Evolutionary conservation across 2,329 filamentous ascomycete species (phyloP), one percentile per base, ranked within the genome.

Genomic region (Nemania sp.): DNA sequence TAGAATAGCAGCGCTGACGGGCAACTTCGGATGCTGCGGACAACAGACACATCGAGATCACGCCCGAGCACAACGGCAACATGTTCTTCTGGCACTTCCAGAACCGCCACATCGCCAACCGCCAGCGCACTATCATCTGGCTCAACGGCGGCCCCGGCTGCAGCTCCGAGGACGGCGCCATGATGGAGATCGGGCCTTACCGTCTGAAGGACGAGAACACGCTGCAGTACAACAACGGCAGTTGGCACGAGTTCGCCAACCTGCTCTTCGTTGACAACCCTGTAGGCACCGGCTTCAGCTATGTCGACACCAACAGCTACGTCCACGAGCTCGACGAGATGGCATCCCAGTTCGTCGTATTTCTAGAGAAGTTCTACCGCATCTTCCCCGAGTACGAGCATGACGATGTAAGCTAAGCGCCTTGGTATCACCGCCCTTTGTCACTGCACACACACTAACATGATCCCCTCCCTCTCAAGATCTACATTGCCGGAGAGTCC

Each of bases 51-150:
- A 88, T 99, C 71, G 92, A 97, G 74, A 81, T 99, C 66, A 89
- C 86, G 28, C 83, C 88, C 17, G 86, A 91, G 62, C 83, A 88
- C 70, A 91, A 97, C 70, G 93, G 91, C 64, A 96, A 97, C 72
- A 76, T 99, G 15, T 99, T 97, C 79, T 99, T 99, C 79, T 99
- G 94, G 94, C 90, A 97, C 68, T 97, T 90, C 70, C 86, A 96
- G 70, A 97, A 97, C 70, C 83, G 90, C 63, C 94, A 99, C 72
- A 96, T 99, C 63, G 93, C 91, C 52, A 90, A 97, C 70, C 84
- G 82, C 64, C 90, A 94, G 71, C 84, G 94, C 53, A 96, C 92
- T 2, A 89, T 99, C 9, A 86, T 99, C 67, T 99, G 95, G 94
- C 76, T 99, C 53, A 99, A 99, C 69, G 95, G 94, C 49, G 95